Base-by-base conservation (phyloP, 2,329 filamentous ascomycete genomes). In the Immersiporthe knoxdaviesiana region DNA sequence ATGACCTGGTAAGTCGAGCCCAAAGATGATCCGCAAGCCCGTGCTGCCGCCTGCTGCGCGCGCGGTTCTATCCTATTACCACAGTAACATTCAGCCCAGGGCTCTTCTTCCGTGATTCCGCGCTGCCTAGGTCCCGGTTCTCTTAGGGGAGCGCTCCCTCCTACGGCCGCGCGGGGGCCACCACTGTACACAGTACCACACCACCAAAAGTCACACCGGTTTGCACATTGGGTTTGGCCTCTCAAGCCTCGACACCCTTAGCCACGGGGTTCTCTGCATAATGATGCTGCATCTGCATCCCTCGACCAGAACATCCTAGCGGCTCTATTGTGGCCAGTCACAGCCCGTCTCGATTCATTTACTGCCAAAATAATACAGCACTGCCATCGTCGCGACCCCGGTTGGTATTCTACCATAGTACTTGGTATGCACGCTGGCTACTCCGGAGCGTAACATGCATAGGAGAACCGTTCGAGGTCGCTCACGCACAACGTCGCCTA, bases 131-230 rank as follows among this genome's bases (percentile, higher is more conserved):
- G 58, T 52, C 67, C 63, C 67, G n/a, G 63, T 62, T 10, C 64
- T 37, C 18, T n/a, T 60, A 24, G 39, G n/a, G 27, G n/a, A n/a
- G n/a, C n/a, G n/a, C n/a, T n/a, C 47, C 68, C 68, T 62, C 44
- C 65, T 44, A 61, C 65, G 60, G 60, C 63, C 50, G 50, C 50
- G 50, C 44, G 27, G 68, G 39, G 65, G 68, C 61, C 68, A 68
- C 54, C 30, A 27, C 35, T 35, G 35, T 35, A 35, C n/a, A n/a
- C n/a, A 35, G 35, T 35, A 35, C 35, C 65, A 67, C 35, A 67
- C 41, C 61, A 62, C 50, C 10, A 32, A 52, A 47, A n/a, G n/a
- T 64, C 65, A 60, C 65, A 52, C 65, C 41, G n/a, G 56, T 30
- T 30, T 63, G 30, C 41, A 65, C 54, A 54, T 64, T 64, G 18